phyloP scores from a whole-genome alignment of 2,329 filamentous ascomycete genomes.

The Immersiporthe knoxdaviesiana region DNA sequence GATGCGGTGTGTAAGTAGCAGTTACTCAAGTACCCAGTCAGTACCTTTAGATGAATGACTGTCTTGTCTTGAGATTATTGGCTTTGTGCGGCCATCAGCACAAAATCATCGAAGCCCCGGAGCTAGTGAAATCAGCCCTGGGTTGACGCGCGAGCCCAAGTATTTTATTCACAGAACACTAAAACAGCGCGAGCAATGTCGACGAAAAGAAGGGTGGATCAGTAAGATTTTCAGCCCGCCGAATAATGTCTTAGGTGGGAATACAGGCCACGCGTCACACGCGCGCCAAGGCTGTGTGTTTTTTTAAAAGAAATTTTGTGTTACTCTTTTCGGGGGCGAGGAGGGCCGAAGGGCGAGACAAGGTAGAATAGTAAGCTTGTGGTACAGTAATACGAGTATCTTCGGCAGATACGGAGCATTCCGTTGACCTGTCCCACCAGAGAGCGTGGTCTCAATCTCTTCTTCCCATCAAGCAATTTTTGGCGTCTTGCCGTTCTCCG shows the following conservation, averaged over 20 bases:
- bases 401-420: not conserved
- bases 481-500: not conserved
- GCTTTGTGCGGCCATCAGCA: not conserved
- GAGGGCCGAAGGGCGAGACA: not conserved
- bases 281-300: slow-evolving; percentile 18
- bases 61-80: not conserved
- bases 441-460: not conserved
- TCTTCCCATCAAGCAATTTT: not conserved
- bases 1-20: not conserved
- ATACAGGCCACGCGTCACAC: slow-evolving; percentile 19
- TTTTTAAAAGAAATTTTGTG: not conserved
- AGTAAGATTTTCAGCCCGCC: not conserved
- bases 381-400: not conserved
- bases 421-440: not conserved
- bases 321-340: not conserved
- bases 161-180: not conserved
- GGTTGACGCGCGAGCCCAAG: slow-evolving; percentile 5
- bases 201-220: not conserved
- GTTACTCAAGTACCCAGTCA: not conserved
- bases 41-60: not conserved
- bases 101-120: no score
- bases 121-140: no score
- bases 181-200: not conserved
- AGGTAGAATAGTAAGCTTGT: not conserved
- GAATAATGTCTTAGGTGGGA: not conserved